Evolutionary conservation across 768 basidiomycete species (phyloP).

Genomic region (Glaciozyma antarctica): DNA sequence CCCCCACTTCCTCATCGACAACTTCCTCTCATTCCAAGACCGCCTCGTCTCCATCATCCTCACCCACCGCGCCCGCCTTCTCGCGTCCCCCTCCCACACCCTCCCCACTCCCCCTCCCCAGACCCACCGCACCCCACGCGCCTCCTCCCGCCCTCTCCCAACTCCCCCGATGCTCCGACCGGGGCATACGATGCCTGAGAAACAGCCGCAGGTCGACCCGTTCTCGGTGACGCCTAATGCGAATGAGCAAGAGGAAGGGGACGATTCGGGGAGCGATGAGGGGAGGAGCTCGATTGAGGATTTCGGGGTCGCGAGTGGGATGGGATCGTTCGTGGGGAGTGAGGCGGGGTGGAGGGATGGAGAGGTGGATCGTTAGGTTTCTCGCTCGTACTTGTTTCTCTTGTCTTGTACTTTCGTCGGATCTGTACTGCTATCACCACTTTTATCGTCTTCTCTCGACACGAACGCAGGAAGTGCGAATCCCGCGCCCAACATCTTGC

Average conservation of each 20-base stretch:
- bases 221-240: background rate
- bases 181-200: background rate
- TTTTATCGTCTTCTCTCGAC: too few species aligned
- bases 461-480: too few species aligned
- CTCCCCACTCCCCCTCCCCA: background rate
- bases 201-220: background rate
- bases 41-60: slow-evolving; percentile 17
- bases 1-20: slow-evolving; percentile 16
- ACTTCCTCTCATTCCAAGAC: slow-evolving; percentile 17
- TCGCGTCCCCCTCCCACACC: background rate
- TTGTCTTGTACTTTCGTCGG: too few species aligned
- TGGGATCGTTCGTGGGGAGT: background rate
- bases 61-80: background rate
- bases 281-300: slow-evolving; percentile 6
- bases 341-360: background rate
- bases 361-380: too few species aligned
- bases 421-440: too few species aligned
- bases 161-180: slow-evolving; percentile 3
- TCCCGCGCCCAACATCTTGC: too few species aligned
- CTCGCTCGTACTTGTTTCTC: too few species aligned
- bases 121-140: background rate
- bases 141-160: background rate
- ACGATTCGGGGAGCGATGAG: background rate
- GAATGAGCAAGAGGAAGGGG: background rate
- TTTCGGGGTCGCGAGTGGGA: slow-evolving; percentile 1